Percentiles rank a stretch among this genome's conserved stretches.
Conservation (phyloP, 2,329 filamentous ascomycete genomes). For the Fusarium sacchari region DNA sequence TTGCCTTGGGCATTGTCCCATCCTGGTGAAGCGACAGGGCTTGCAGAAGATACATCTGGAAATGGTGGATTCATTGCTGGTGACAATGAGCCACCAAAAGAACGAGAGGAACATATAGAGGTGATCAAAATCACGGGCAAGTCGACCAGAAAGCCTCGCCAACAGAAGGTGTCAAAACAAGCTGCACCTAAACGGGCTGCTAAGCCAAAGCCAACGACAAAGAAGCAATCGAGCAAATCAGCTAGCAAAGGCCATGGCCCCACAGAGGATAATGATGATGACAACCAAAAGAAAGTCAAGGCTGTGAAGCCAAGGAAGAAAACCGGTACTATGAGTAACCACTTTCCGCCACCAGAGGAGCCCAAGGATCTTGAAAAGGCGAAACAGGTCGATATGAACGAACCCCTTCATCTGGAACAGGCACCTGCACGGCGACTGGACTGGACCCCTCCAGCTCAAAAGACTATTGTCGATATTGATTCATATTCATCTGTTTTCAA, state of each 20-base stretch:
- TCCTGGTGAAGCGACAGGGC: background rate
- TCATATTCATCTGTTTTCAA: slow-evolving; percentile 46
- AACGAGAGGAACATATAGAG: slow-evolving; percentile 27
- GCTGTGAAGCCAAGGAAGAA: slow-evolving; percentile 10
- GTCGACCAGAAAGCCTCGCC: slow-evolving; percentile 27
- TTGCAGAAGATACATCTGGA: background rate
- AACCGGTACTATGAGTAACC: slow-evolving; percentile 48
- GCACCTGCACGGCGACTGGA: slow-evolving; percentile 67
- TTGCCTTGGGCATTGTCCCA: background rate
- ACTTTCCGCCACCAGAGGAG: slow-evolving; percentile 44
- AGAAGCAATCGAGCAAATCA: background rate
- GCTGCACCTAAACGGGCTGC: slow-evolving; percentile 9
- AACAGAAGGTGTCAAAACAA: slow-evolving; percentile 31
- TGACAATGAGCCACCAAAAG: background rate
- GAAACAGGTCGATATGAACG: slow-evolving; percentile 42
- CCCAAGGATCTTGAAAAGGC: slow-evolving; percentile 9
- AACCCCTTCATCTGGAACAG: slow-evolving; percentile 53
- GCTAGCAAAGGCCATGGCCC: background rate
- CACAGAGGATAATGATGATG: slow-evolving; percentile 9
- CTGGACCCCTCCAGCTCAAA: slow-evolving; percentile 74
- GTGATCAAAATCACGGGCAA: slow-evolving; percentile 39
- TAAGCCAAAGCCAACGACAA: background rate
- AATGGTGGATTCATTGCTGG: slow-evolving; percentile 2
- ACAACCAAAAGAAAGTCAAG: slow-evolving; percentile 50
- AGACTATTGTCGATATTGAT: slow-evolving; percentile 43